A percentile compares a stretch with the other conserved stretches of the same genome.
Conservation (phyloP, 495 filamentous ascomycete species). For the Trichoderma erinaceum region DNA sequence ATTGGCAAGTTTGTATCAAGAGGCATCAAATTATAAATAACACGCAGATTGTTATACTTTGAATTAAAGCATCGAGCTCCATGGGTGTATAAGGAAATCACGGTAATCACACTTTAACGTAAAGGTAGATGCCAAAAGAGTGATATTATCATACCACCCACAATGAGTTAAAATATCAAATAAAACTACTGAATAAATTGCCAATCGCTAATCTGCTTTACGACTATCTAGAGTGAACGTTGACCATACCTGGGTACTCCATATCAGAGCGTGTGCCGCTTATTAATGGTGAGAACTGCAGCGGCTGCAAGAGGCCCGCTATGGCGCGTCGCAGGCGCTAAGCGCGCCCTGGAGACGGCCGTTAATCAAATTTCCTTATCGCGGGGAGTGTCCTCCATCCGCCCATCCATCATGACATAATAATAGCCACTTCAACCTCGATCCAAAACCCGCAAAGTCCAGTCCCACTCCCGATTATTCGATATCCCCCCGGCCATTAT, state of each 20-base stretch:
- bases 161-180: too few species aligned
- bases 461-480: slow-evolving; percentile 8
- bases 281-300: not conserved
- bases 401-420: slow-evolving; percentile 14
- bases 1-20: too few species aligned
- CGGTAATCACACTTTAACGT: too few species aligned
- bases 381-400: not conserved
- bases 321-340: slow-evolving; percentile 1
- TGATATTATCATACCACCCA: too few species aligned
- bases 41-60: too few species aligned
- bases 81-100: too few species aligned
- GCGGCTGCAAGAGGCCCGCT: not conserved
- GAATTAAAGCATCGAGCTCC: too few species aligned
- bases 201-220: too few species aligned
- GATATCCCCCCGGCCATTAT: not conserved
- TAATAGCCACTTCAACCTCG: not conserved
- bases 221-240: not conserved
- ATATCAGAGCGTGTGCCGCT: not conserved
- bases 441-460: not conserved
- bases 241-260: not conserved
- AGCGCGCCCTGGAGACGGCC: not conserved
- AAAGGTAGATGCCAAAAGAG: too few species aligned
- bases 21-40: too few species aligned
- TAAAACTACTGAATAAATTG: too few species aligned
- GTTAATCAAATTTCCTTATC: not conserved